phyloP scores from a whole-genome alignment of 208 protist species.

The Trypanosoma avium region DNA sequence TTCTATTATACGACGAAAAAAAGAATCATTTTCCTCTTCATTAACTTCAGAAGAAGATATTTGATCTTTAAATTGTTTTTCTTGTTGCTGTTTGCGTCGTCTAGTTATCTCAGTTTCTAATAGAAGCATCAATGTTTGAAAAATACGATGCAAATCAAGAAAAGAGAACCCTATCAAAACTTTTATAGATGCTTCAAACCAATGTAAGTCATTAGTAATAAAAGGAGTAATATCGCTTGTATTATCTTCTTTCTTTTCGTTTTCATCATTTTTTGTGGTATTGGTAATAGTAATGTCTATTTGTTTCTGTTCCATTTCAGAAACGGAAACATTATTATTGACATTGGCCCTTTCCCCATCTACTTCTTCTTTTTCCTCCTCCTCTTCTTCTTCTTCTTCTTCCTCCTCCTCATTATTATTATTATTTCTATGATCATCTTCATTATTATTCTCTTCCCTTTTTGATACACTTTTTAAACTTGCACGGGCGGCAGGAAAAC shows the following conservation, averaged over 20 bases:
- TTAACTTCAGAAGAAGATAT: not conserved
- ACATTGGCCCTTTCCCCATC: not conserved
- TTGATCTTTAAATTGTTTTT: not conserved
- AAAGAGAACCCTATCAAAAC: constrained; percentile 19
- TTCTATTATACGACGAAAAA: constrained; percentile 10
- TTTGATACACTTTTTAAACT: not conserved
- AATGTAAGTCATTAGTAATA: not conserved
- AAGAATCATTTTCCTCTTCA: not conserved
- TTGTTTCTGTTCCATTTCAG: not conserved
- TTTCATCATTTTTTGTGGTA: not conserved
- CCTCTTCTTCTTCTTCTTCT: constrained; percentile 11
- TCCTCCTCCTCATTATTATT: too few relatives aligned
- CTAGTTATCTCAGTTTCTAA: constrained; percentile 15
- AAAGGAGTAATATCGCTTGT: not conserved
- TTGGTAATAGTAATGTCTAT: not conserved
- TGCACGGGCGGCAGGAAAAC: not conserved
- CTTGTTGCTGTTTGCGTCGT: constrained; percentile 11
- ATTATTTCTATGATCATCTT: constrained; percentile 15
- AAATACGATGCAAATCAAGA: constrained; percentile 21
- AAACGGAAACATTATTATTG: not conserved
- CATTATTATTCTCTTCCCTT: constrained; percentile 9
- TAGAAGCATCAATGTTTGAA: constrained; percentile 21
- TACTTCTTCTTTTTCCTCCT: constrained; percentile 7
- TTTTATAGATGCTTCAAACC: constrained; percentile 1
- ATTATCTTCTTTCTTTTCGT: not conserved